Evolutionary conservation across 768 basidiomycete species (phyloP).

Genomic region (Lactarius evosmus): DNA sequence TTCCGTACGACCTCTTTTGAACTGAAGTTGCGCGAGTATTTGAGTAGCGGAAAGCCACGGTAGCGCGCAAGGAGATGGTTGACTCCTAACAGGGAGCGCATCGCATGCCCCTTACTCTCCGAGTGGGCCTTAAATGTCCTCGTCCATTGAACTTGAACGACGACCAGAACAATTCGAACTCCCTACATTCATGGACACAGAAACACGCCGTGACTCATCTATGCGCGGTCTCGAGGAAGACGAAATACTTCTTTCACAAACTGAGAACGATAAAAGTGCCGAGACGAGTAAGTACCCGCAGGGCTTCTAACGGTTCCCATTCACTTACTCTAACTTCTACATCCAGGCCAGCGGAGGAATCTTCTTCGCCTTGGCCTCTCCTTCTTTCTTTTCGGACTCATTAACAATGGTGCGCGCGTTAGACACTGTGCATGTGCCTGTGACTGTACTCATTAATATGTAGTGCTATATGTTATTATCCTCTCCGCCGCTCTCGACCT

Average conservation of each 20-base stretch:
- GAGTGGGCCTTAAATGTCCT: not conserved
- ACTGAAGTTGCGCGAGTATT: not conserved
- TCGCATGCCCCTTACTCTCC: not conserved
- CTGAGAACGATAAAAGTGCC: not conserved
- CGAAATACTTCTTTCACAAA: conserved; percentile 2
- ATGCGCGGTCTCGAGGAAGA: conserved; percentile 9
- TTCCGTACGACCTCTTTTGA: not conserved
- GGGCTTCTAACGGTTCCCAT: not conserved
- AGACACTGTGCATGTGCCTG: not conserved
- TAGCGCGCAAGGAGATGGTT: not conserved
- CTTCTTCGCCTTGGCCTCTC: conserved; percentile 48
- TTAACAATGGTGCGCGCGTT: conserved; percentile 72
- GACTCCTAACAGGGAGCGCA: conserved; percentile 11
- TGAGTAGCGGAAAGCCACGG: conserved; percentile 3
- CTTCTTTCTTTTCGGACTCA: conserved; percentile 89
- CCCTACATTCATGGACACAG: conserved; percentile 13
- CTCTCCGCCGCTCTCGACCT: conserved; percentile 94
- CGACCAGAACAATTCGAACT: conserved; percentile 17
- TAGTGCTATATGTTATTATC: conserved; percentile 94
- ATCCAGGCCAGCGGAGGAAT: conserved; percentile 23
- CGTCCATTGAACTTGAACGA: not conserved
- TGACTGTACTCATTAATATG: conserved; percentile 8
- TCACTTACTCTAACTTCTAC: not conserved
- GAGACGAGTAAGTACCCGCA: conserved; percentile 10
- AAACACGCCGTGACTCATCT: not conserved